phyloP scores from a whole-genome alignment of 2,329 filamentous ascomycete species.

The Neonectria hederae region DNA sequence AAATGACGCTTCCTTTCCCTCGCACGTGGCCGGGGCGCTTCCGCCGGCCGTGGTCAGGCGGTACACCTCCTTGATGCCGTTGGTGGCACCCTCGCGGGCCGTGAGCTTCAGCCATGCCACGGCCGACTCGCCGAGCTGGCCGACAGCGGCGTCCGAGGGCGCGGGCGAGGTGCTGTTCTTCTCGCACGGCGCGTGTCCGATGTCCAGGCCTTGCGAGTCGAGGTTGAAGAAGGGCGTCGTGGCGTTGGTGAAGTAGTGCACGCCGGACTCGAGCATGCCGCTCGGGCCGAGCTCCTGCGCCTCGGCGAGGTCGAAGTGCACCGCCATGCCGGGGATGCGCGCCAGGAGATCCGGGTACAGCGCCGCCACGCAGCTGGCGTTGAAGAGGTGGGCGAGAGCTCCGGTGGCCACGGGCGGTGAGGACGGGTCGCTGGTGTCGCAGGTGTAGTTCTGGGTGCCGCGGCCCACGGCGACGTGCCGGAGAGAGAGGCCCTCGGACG shows the following conservation, averaged over 20 bases:
- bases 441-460: slow-evolving; percentile 95
- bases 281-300: slow-evolving; percentile 61
- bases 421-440: slow-evolving; percentile 67
- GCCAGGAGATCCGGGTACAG: slow-evolving; percentile 73
- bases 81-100: slow-evolving; percentile 61
- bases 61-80: slow-evolving; percentile 78
- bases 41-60: slow-evolving; percentile 87
- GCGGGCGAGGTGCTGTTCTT: slow-evolving; percentile 71
- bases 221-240: slow-evolving; percentile 85
- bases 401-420: slow-evolving; percentile 73
- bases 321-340: slow-evolving; percentile 71
- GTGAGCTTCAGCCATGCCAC: slow-evolving; percentile 84
- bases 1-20: slow-evolving; percentile 70
- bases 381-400: slow-evolving; percentile 86
- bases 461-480: slow-evolving; percentile 86
- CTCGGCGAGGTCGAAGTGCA: slow-evolving; percentile 69
- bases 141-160: slow-evolving; percentile 67
- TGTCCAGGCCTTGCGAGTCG: slow-evolving; percentile 60
- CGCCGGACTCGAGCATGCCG: slow-evolving; percentile 72
- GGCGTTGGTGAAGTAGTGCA: slow-evolving; percentile 80
- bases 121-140: slow-evolving; percentile 71
- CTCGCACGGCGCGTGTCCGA: slow-evolving; percentile 69
- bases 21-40: slow-evolving; percentile 76
- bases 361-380: slow-evolving; percentile 82
- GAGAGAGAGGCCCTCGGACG: slow-evolving; percentile 68